phyloP scores from a whole-genome alignment of 1,139 yeast species.

The Debaryomyces sp. region DNA sequence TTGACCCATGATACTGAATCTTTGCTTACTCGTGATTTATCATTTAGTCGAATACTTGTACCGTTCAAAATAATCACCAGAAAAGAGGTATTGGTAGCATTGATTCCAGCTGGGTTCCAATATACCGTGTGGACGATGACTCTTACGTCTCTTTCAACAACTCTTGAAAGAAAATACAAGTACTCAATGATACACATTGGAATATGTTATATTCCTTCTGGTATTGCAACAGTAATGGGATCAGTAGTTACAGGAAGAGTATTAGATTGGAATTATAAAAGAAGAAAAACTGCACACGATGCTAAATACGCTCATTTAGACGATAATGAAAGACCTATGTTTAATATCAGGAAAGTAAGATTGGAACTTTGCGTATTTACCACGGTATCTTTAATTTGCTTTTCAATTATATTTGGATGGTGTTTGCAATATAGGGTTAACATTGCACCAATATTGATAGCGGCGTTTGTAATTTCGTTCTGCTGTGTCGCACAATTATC shows the following conservation, averaged over 20 bases:
- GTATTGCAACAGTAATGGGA: conserved; percentile 32
- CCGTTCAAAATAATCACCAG: conserved; percentile 33
- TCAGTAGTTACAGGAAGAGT: conserved; percentile 33
- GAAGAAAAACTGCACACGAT: conserved; percentile 21
- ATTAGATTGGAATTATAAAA: conserved; percentile 32
- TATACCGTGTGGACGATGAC: conserved; percentile 43
- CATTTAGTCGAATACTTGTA: conserved; percentile 24
- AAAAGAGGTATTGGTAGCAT: conserved; percentile 24
- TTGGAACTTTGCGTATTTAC: conserved; percentile 31
- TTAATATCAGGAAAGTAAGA: conserved; percentile 31
- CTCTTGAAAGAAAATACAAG: conserved; percentile 32
- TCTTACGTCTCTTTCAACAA: conserved; percentile 35
- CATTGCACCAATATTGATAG: conserved; percentile 33
- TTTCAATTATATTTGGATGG: conserved; percentile 45
- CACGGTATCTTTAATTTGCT: conserved; percentile 24
- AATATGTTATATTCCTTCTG: conserved; percentile 42
- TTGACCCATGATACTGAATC: conserved; percentile 32
- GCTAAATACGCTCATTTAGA: conserved; percentile 17
- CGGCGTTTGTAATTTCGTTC: conserved; percentile 32
- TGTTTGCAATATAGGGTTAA: conserved; percentile 31
- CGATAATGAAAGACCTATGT: conserved; percentile 23
- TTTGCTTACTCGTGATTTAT: conserved; percentile 18
- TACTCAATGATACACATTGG: conserved; percentile 42
- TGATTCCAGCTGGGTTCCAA: conserved; percentile 37
- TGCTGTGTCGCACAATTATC: conserved; percentile 32